These are phyloP conservation scores for Alternaria brassicae DNA, from an alignment of 2,329 filamentous ascomycete species.

Conservation along the genomic window DNA sequence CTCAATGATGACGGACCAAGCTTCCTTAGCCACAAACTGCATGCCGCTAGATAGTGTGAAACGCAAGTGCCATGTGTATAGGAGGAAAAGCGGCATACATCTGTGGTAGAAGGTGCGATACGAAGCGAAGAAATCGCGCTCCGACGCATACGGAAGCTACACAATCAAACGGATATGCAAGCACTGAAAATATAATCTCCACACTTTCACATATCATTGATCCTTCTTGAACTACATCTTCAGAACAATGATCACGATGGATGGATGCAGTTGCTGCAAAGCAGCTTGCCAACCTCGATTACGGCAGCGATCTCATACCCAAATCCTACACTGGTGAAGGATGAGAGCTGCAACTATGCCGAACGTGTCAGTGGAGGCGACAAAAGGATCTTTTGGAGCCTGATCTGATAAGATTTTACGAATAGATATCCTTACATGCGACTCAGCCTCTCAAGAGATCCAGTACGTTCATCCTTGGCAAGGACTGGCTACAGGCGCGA, in stretches of 20 bases:
- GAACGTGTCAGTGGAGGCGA: neutral
- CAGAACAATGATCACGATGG: neutral
- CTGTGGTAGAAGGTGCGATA: neutral
- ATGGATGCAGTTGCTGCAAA: neutral
- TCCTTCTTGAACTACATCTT: neutral
- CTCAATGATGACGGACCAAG: too few relatives aligned
- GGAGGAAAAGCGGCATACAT: neutral
- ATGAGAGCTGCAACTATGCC: fast-evolving
- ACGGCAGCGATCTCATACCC: fast-evolving
- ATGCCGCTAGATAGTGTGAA: neutral
- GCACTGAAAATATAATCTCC: neutral
- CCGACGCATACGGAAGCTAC: neutral
- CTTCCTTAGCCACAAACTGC: fast-evolving
- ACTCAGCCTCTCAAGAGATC: too few relatives aligned
- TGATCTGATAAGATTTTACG: too few relatives aligned
- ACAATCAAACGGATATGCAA: neutral
- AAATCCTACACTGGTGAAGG: neutral
- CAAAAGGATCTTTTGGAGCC: neutral
- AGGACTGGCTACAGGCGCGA: too few relatives aligned
- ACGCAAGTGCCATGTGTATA: neutral
- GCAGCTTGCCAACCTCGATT: neutral
- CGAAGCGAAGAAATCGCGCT: neutral
- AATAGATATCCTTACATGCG: too few relatives aligned
- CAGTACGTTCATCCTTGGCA: too few relatives aligned
- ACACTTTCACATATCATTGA: neutral